phyloP scores from a whole-genome alignment of 108 stramenopile genomes.

The Nitzschia inconspicua region DNA sequence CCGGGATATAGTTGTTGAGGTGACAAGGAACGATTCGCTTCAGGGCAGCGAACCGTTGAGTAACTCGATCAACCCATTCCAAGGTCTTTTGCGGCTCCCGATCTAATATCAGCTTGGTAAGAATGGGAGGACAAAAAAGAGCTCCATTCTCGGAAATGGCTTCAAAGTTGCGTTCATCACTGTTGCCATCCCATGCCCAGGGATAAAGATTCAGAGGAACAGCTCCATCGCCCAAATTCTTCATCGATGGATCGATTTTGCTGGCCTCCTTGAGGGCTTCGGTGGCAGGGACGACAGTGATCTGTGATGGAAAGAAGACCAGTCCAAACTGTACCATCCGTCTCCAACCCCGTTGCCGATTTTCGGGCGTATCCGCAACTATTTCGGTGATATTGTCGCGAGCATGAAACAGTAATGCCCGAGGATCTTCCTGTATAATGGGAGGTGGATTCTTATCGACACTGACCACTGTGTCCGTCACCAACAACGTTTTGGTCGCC shows the following conservation, averaged over 20 bases:
- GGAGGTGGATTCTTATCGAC: slow-evolving; percentile 74
- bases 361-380: slow-evolving; percentile 57
- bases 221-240: slow-evolving; percentile 62
- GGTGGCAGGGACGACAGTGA: slow-evolving; percentile 56
- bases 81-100: slow-evolving; percentile 67
- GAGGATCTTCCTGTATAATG: slow-evolving; percentile 77
- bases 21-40: slow-evolving; percentile 83
- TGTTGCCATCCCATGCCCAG: slow-evolving; percentile 77
- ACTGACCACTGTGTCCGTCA: slow-evolving; percentile 82
- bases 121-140: slow-evolving; percentile 87
- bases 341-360: slow-evolving; percentile 81
- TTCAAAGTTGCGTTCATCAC: slow-evolving; percentile 53
- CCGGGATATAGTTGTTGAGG: slow-evolving; percentile 75
- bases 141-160: slow-evolving; percentile 57
- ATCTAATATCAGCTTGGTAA: slow-evolving; percentile 88
- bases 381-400: slow-evolving; percentile 67
- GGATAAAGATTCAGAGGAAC: slow-evolving; percentile 73
- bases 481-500: slow-evolving; percentile 68
- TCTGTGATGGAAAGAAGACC: slow-evolving; percentile 89
- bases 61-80: slow-evolving; percentile 80
- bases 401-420: slow-evolving; percentile 84
- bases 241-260: slow-evolving; percentile 45
- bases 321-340: slow-evolving; percentile 87
- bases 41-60: slow-evolving; percentile 69
- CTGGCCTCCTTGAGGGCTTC: slow-evolving; percentile 48